Evolutionary conservation across 345 rosid species (phyloP).

Genomic region (Hevea brasiliensis): DNA sequence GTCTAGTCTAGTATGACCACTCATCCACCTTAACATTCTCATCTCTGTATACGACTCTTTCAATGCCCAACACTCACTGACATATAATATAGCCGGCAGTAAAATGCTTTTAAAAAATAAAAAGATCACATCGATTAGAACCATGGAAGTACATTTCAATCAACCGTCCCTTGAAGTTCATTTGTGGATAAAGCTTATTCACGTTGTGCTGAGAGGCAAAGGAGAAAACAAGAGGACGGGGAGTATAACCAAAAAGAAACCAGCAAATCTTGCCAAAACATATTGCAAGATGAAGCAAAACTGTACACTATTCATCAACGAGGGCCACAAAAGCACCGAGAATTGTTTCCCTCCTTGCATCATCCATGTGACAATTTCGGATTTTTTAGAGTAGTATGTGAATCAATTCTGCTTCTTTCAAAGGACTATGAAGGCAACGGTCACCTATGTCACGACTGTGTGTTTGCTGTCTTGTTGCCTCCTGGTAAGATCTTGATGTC

Average conservation of each 20-base stretch:
- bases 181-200: no score
- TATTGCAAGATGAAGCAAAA: slow-evolving; percentile 22
- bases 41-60: no score
- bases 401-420: slow-evolving; percentile 12
- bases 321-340: slow-evolving; percentile 1
- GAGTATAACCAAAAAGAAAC: background rate
- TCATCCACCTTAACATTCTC: no score
- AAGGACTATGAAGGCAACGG: background rate
- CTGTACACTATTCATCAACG: slow-evolving; percentile 48
- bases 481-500: slow-evolving; percentile 25
- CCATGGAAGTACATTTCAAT: no score
- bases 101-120: no score
- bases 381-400: background rate
- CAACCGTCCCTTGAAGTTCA: no score
- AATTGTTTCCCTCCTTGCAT: background rate
- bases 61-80: no score
- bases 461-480: slow-evolving; percentile 43
- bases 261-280: slow-evolving; percentile 5
- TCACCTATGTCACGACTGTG: slow-evolving; percentile 42
- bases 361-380: background rate
- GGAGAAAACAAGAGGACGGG: no score
- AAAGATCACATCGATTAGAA: no score
- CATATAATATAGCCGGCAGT: no score
- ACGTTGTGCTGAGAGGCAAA: no score
- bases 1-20: no score